Evolutionary conservation across 75 land plant genomes (phyloP).

Genomic region (Pinus albicaulis): DNA sequence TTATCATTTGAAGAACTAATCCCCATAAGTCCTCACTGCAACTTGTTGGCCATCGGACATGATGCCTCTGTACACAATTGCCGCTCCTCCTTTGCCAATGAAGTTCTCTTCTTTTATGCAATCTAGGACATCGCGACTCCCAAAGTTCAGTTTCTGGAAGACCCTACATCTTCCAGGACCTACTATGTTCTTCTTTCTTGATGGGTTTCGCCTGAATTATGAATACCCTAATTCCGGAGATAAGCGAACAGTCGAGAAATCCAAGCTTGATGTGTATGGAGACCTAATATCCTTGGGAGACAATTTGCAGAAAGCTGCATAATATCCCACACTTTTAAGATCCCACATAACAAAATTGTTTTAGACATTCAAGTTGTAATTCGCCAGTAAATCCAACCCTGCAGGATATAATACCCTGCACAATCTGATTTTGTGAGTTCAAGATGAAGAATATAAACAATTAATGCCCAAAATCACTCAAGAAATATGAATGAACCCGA

Average conservation of each 20-base stretch:
- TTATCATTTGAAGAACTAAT: slow-evolving; percentile 18
- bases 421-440: too few species aligned
- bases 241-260: slow-evolving; percentile 4
- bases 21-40: slow-evolving; percentile 25
- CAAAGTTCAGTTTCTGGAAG: not conserved
- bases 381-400: too few species aligned
- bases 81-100: slow-evolving; percentile 51
- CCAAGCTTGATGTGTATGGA: not conserved
- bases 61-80: slow-evolving; percentile 37
- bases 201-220: not conserved
- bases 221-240: not conserved
- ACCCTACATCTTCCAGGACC: not conserved
- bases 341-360: too few species aligned
- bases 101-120: slow-evolving; percentile 47
- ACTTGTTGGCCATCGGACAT: slow-evolving; percentile 40
- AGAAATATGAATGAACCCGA: too few species aligned
- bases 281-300: not conserved
- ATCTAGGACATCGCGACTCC: slow-evolving; percentile 23
- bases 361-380: too few species aligned
- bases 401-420: too few species aligned
- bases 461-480: too few species aligned
- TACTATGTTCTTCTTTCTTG: not conserved
- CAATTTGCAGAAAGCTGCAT: too few species aligned
- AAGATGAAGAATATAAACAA: too few species aligned
- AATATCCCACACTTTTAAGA: too few species aligned